Conservation (phyloP, 129 eudicot genomes). For the Solidago caesia region DNA sequence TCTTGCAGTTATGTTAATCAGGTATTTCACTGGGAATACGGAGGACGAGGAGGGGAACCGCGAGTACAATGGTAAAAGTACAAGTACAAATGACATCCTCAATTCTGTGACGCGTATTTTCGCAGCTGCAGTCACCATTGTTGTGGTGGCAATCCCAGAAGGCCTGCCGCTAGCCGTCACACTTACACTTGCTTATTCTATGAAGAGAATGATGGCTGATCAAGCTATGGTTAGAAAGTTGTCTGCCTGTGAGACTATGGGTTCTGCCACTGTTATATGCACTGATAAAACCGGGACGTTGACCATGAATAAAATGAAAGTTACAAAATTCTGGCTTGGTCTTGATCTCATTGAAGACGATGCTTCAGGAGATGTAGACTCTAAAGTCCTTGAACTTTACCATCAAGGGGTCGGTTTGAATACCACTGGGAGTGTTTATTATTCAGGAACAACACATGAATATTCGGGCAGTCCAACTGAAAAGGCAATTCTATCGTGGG, state of each 20-base stretch:
- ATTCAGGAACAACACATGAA: conserved; percentile 37
- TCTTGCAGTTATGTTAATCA: conserved; percentile 12
- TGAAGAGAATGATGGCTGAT: conserved; percentile 47
- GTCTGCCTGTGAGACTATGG: conserved; percentile 62
- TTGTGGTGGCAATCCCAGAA: conserved; percentile 67
- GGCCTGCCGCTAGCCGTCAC: conserved; percentile 59
- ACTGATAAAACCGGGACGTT: conserved; percentile 48
- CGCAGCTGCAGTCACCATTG: conserved; percentile 18
- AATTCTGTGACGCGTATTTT: conserved; percentile 37
- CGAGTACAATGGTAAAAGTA: conserved; percentile 20
- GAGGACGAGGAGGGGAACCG: conserved; percentile 8
- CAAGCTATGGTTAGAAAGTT: conserved; percentile 52
- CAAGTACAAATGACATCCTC: conserved; percentile 31
- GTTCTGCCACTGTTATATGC: conserved; percentile 37
- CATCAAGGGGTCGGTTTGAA: conserved; percentile 63
- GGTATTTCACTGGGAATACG: conserved; percentile 15
- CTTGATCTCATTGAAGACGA: conserved; percentile 25
- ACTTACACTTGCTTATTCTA: conserved; percentile 8
- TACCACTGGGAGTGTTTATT: conserved; percentile 54
- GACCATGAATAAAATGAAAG: conserved; percentile 63
- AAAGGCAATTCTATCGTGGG: conserved; percentile 69
- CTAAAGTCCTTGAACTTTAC: conserved; percentile 32
- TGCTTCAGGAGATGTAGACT: background rate
- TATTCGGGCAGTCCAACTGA: conserved; percentile 66
- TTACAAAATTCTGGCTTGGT: conserved; percentile 57